Evolutionary conservation across 1,284 basidiomycete species (phyloP), one percentile per base, ranked within the genome.

Genomic region (Xanthoconium separans): DNA sequence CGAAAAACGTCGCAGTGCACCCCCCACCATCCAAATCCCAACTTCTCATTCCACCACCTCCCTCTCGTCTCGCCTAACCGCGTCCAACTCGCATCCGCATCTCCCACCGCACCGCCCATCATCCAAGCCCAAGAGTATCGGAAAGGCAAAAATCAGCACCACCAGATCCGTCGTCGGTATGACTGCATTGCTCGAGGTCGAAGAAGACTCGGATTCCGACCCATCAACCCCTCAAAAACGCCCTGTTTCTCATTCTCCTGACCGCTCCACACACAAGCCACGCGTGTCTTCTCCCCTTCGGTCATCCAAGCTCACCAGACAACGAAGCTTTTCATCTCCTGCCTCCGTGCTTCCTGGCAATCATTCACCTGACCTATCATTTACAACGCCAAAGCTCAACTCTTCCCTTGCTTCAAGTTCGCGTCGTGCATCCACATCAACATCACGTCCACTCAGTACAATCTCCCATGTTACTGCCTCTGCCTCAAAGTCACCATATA

Each of bases 121-220:
- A 47, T 54, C 59, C 27, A 69, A 70, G 54, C 18, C 36, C 36
- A 39, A 39, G 36, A 53, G 54, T 4, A 59, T 64, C 34, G 42
- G 39, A 44, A 72, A 69, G 47, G 56, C 62, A 50, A 72, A 69
- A 29, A 57, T 61, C 22, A 72, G 72, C 18, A 69, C 76, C 10
- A 66, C 65, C 1, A 75, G 75, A 51, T 74, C 78, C 43, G 78
- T 82, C 72, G 71, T 75, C 59, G 79, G 74, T 49, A 83, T 84
- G 82, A 65, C 77, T n/a, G 76, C 77, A 15, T 61, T 84, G 2
- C 66, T 83, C 18, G 82, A 84, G 59, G 80, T 82, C 55, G 81
- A 83, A 42, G 81, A 83, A 54, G 73, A 79, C 31, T 50, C 61
- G n/a, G 66, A 69, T 41, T 47, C 60, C 20, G 69, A 70, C 10